phyloP scores from a whole-genome alignment of 306 rosid species.

The Cucurbita moschata region DNA sequence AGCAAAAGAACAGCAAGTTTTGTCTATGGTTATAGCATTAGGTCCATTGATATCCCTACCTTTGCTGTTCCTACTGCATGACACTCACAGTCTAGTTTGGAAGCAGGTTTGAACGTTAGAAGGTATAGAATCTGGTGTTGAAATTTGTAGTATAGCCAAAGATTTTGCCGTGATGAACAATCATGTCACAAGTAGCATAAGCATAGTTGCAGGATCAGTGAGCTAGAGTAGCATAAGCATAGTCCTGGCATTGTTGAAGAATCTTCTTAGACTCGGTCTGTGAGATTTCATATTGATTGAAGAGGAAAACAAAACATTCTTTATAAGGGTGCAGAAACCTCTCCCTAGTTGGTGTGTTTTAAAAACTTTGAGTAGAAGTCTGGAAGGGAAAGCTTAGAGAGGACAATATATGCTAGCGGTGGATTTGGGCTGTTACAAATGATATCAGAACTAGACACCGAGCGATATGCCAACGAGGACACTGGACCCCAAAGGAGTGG shows the following conservation, averaged over 20 bases:
- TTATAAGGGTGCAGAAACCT: no score
- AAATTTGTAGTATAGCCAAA: not conserved
- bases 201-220: not conserved
- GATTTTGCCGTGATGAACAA: not conserved
- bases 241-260: no score
- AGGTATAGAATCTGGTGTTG: not conserved
- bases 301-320: no score
- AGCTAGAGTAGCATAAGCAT: not conserved
- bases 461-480: no score
- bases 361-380: no score
- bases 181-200: not conserved
- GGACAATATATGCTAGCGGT: no score
- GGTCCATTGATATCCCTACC: not conserved
- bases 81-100: not conserved
- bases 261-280: not conserved
- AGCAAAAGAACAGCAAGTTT: not conserved
- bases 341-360: no score
- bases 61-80: not conserved
- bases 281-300: no score
- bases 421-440: no score
- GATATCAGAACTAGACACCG: no score
- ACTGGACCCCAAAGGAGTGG: no score
- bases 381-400: no score
- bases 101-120: not conserved
- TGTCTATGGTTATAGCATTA: not conserved